phyloP scores from a whole-genome alignment of 140 eudicot genomes.

The Stevia rebaudiana region DNA sequence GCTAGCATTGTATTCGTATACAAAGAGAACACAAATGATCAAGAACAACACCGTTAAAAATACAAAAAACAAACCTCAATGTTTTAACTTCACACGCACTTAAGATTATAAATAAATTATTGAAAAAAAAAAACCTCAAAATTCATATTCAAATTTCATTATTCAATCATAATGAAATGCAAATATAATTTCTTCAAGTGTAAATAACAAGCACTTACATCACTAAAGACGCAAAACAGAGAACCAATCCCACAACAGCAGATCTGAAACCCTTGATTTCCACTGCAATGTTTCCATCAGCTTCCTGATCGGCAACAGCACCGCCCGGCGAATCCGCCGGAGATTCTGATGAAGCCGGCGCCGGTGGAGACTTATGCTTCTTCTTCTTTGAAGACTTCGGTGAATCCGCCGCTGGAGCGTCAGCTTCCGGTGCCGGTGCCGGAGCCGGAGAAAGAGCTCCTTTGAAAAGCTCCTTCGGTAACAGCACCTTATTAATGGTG shows the following conservation, averaged over 20 bases:
- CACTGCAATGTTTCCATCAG: slow-evolving; percentile 42
- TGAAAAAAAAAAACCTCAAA: slow-evolving; percentile 19
- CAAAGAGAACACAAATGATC: slow-evolving; percentile 6
- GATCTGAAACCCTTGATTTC: slow-evolving; percentile 36
- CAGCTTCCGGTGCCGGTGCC: slow-evolving; percentile 68
- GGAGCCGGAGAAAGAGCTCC: slow-evolving; percentile 57
- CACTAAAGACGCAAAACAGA: slow-evolving; percentile 28
- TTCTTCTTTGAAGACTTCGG: slow-evolving; percentile 37
- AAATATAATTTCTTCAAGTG: slow-evolving; percentile 26
- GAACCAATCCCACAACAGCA: slow-evolving; percentile 28
- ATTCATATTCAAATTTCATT: slow-evolving; percentile 28
- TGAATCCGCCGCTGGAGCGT: slow-evolving; percentile 31
- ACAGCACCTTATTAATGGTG: slow-evolving; percentile 56
- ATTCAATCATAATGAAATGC: slow-evolving; percentile 27
- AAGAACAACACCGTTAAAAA: slow-evolving; percentile 11
- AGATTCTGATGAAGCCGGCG: slow-evolving; percentile 43
- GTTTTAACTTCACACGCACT: slow-evolving; percentile 13
- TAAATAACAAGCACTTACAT: slow-evolving; percentile 20
- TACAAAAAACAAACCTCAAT: slow-evolving; percentile 22
- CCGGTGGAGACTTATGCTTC: slow-evolving; percentile 47
- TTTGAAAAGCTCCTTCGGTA: slow-evolving; percentile 76
- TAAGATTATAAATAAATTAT: slow-evolving; percentile 20
- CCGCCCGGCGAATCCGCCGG: slow-evolving; percentile 51
- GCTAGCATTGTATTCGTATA: slow-evolving; percentile 12
- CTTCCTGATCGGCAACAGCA: slow-evolving; percentile 39